A percentile compares a stretch with the other conserved stretches of the same genome.
Conservation (phyloP, 257 asterid species). For the Nicotiana tabacum region DNA sequence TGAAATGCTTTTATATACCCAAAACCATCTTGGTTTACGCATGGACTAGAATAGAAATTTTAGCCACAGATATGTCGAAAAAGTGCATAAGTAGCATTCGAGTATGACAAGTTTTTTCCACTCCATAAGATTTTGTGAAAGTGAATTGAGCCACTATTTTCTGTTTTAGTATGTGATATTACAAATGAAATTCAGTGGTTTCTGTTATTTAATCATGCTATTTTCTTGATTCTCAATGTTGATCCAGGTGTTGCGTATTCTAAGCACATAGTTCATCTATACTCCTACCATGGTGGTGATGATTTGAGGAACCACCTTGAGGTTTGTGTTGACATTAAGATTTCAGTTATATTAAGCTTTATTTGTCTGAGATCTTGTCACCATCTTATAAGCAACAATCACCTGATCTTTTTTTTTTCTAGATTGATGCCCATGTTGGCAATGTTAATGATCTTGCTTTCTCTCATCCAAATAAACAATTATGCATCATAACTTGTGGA, state of each 20-base stretch:
- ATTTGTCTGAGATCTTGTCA: background rate
- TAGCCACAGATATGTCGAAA: background rate
- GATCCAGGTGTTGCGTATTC: conserved; percentile 71
- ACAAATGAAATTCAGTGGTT: background rate
- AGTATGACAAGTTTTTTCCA: background rate
- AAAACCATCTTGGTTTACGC: background rate
- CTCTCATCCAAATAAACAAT: conserved; percentile 40
- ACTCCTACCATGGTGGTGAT: conserved; percentile 36
- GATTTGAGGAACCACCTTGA: conserved; percentile 50
- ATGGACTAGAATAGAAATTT: background rate
- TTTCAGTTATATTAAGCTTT: background rate
- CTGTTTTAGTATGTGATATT: background rate
- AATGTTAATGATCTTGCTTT: conserved; percentile 61
- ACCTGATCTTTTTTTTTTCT: conserved; percentile 14
- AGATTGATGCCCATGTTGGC: conserved; percentile 70
- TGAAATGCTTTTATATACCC: background rate
- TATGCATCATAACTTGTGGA: conserved; percentile 59
- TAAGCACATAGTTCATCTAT: conserved; percentile 62
- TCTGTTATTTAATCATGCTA: background rate
- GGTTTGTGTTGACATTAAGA: conserved; percentile 34
- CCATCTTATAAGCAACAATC: background rate
- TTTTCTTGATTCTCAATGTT: conserved; percentile 5
- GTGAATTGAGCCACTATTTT: background rate
- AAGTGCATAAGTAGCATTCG: background rate
- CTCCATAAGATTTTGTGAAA: background rate